phyloP scores from a whole-genome alignment of 2,329 filamentous ascomycete genomes.

The Microcera coccophila region DNA sequence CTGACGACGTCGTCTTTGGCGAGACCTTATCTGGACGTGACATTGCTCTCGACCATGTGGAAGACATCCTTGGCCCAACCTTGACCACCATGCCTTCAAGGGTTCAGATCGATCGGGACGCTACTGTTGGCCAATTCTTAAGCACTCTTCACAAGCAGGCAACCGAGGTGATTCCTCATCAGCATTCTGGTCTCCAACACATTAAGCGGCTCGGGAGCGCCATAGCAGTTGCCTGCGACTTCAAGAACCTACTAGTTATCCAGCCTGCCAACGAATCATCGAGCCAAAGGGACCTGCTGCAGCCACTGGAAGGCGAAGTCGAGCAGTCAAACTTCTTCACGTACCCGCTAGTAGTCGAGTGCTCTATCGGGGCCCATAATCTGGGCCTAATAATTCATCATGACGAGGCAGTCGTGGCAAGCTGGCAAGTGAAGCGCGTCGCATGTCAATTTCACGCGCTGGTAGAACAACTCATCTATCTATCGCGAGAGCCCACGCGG shows the following conservation, averaged over 20 bases:
- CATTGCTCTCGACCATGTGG: slow-evolving; percentile 15
- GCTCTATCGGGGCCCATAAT: no score
- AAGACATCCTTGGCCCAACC: slow-evolving; percentile 17
- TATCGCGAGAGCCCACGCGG: slow-evolving; percentile 2
- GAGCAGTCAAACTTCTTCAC: no score
- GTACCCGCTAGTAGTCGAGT: no score
- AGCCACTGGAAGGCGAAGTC: no score
- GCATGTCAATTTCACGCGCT: slow-evolving; percentile 16
- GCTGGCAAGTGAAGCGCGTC: slow-evolving; percentile 13
- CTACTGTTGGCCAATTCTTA: slow-evolving; percentile 38
- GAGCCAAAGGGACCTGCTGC: no score
- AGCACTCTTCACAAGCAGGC: slow-evolving; percentile 26
- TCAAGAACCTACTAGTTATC: no score
- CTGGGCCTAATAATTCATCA: no score
- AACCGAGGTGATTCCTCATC: slow-evolving; percentile 20
- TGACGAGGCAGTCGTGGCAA: slow-evolving; percentile 6
- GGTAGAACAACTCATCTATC: slow-evolving; percentile 11
- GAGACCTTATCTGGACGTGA: slow-evolving; percentile 18
- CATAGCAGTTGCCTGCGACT: no score
- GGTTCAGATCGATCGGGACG: slow-evolving; percentile 24
- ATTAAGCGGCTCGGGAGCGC: no score
- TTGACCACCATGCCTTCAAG: slow-evolving; percentile 20
- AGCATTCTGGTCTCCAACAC: slow-evolving; percentile 25
- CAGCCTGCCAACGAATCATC: no score
- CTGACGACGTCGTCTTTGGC: no score